Conservation (phyloP, 2,329 filamentous ascomycete genomes). For the Beauveria australis region DNA sequence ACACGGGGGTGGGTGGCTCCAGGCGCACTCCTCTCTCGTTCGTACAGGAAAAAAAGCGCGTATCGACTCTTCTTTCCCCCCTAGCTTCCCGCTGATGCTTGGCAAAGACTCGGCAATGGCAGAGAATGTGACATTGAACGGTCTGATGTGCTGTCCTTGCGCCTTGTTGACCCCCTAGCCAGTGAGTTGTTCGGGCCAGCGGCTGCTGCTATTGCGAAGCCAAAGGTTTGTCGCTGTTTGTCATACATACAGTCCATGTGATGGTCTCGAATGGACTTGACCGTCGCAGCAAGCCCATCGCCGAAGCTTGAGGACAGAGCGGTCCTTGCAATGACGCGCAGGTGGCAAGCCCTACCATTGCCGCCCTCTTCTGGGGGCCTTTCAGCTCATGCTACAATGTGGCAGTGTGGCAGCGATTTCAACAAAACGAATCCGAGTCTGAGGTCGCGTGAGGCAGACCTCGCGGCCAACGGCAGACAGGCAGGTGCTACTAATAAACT, state of each 20-base stretch:
- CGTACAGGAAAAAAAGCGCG: not conserved
- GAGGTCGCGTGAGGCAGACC: not conserved
- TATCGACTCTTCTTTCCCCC: not conserved
- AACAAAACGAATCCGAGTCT: not conserved
- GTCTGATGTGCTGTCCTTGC: not conserved
- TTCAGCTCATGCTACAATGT: not conserved
- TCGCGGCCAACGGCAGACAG: not conserved
- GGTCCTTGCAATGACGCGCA: not conserved
- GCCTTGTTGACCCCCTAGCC: too few species aligned
- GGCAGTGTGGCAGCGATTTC: not conserved
- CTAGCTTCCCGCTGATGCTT: not conserved
- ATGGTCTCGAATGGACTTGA: not conserved
- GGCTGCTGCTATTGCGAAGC: not conserved
- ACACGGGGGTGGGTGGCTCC: too few species aligned
- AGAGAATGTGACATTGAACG: not conserved
- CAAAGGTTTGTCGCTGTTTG: not conserved
- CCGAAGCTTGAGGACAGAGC: not conserved
- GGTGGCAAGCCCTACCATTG: not conserved
- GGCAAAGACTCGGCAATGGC: not conserved
- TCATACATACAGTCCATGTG: not conserved
- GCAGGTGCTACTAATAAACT: not conserved
- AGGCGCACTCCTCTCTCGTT: not conserved
- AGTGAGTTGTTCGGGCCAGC: not conserved
- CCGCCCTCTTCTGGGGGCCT: not conserved
- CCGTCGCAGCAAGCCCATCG: not conserved